phyloP scores from a whole-genome alignment of 2,329 filamentous ascomycete species.

The Achaetomium macrosporum region DNA sequence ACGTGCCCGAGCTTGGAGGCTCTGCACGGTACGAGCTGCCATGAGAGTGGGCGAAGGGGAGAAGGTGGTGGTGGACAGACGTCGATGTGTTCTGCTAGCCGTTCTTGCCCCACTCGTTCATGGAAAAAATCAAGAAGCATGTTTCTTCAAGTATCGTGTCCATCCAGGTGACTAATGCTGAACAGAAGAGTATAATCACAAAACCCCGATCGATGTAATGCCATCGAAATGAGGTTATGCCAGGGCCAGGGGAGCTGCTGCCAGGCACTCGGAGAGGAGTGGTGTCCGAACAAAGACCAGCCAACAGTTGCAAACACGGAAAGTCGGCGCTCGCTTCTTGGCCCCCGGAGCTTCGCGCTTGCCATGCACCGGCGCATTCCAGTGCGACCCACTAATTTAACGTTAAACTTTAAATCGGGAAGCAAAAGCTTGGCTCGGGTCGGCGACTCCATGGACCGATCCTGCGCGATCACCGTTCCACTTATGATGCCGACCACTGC shows the following conservation, averaged over 20 bases:
- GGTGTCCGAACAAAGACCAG: neutral
- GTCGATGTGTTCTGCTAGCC: neutral
- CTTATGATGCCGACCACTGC: neutral
- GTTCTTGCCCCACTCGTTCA: neutral
- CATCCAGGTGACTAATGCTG: too few species aligned
- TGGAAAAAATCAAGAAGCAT: neutral
- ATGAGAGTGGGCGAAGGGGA: neutral
- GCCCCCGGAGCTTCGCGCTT: conserved; percentile 11
- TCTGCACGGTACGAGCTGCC: conserved; percentile 1
- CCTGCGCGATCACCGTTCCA: neutral
- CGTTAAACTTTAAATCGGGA: neutral
- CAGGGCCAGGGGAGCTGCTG: neutral
- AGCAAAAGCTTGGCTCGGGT: neutral
- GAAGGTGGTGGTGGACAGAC: neutral
- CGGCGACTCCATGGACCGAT: conserved; percentile 1
- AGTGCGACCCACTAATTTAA: too few species aligned
- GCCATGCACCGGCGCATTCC: neutral
- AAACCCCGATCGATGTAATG: neutral
- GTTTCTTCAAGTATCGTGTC: too few species aligned
- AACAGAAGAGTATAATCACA: too few species aligned
- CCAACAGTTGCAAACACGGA: neutral
- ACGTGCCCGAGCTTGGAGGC: neutral
- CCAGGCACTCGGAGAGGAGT: neutral
- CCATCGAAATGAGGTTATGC: neutral
- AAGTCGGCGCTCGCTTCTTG: conserved; percentile 2